These are phyloP conservation scores for Penicillium olsonii DNA, from an alignment of 2,329 filamentous ascomycete genomes.

Conservation along the genomic window DNA sequence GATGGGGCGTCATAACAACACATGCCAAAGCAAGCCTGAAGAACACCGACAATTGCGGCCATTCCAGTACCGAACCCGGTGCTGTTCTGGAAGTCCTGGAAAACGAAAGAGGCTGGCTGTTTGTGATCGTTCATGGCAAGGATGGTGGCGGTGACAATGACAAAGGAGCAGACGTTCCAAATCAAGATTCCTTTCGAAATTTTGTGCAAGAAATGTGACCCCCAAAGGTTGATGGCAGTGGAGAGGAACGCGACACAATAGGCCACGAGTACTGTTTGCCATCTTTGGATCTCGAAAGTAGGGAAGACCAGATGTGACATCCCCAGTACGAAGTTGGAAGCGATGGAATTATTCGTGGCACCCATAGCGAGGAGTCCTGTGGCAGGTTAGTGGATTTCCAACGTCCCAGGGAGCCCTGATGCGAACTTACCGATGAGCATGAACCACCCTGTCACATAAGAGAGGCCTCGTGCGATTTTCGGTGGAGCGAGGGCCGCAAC, in stretches of 20 bases:
- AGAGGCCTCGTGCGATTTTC: constrained; percentile 45
- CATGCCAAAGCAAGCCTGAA: constrained; percentile 59
- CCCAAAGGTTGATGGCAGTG: constrained; percentile 52
- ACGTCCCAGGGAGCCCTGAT: neutral
- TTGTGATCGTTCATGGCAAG: constrained; percentile 57
- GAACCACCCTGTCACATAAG: constrained; percentile 52
- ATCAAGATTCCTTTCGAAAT: constrained; percentile 53
- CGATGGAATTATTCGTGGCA: constrained; percentile 57
- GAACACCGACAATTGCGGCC: constrained; percentile 55
- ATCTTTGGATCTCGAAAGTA: constrained; percentile 54
- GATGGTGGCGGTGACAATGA: constrained; percentile 55
- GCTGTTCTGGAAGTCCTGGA: constrained; percentile 56
- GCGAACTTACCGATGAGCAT: constrained; percentile 47
- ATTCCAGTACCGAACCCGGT: constrained; percentile 55
- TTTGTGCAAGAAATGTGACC: constrained; percentile 53
- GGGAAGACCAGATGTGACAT: constrained; percentile 56
- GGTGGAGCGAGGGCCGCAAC: constrained; percentile 58
- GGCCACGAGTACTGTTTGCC: constrained; percentile 58
- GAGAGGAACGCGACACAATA: constrained; percentile 52
- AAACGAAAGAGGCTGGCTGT: constrained; percentile 57
- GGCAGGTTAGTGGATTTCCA: neutral
- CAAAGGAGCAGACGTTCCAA: constrained; percentile 57
- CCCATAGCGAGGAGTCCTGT: constrained; percentile 54
- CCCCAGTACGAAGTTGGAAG: constrained; percentile 58
- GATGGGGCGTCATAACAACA: constrained; percentile 51